phyloP scores from a whole-genome alignment of 2,329 filamentous ascomycete genomes.

The Seiridium unicorne region DNA sequence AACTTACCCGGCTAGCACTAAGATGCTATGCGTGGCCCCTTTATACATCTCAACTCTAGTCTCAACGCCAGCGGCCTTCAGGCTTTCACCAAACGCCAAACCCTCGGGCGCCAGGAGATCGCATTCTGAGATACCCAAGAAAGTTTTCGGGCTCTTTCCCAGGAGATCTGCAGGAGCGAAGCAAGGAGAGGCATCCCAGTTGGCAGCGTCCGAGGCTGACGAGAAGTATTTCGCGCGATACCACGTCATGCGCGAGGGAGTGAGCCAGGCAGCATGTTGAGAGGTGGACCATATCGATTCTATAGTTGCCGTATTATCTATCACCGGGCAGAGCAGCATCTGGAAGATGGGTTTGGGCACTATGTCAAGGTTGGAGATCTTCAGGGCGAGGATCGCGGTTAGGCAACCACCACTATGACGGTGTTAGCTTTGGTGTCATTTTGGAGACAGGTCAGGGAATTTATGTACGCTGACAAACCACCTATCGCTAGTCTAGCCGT shows the following conservation, averaged over 20 bases:
- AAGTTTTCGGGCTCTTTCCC: slow-evolving; percentile 25
- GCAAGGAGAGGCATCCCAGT: slow-evolving; percentile 30
- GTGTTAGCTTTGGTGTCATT: background rate
- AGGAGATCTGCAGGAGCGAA: slow-evolving; percentile 16
- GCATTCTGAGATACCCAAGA: slow-evolving; percentile 29
- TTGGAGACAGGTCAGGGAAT: background rate
- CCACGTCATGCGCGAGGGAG: slow-evolving; percentile 30
- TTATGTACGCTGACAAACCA: slow-evolving; percentile 9
- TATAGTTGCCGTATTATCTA: slow-evolving; percentile 31
- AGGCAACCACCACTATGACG: slow-evolving; percentile 15
- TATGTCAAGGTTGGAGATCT: slow-evolving; percentile 15
- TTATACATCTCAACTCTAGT: slow-evolving; percentile 7
- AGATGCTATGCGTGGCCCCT: slow-evolving; percentile 9
- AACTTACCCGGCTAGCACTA: slow-evolving; percentile 10
- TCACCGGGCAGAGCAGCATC: slow-evolving; percentile 28
- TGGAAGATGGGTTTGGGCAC: slow-evolving; percentile 5
- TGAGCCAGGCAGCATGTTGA: slow-evolving; percentile 29
- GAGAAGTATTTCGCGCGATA: slow-evolving; percentile 33
- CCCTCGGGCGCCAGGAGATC: slow-evolving; percentile 32
- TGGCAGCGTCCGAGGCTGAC: slow-evolving; percentile 16
- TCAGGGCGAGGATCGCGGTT: slow-evolving; percentile 16
- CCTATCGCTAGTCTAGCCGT: slow-evolving; percentile 7
- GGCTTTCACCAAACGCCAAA: slow-evolving; percentile 22
- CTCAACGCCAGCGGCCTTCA: slow-evolving; percentile 16
- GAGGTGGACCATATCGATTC: slow-evolving; percentile 14